Evolutionary conservation across 1,284 basidiomycete genomes (phyloP).

Genomic region (Hemileia vastatrix): DNA sequence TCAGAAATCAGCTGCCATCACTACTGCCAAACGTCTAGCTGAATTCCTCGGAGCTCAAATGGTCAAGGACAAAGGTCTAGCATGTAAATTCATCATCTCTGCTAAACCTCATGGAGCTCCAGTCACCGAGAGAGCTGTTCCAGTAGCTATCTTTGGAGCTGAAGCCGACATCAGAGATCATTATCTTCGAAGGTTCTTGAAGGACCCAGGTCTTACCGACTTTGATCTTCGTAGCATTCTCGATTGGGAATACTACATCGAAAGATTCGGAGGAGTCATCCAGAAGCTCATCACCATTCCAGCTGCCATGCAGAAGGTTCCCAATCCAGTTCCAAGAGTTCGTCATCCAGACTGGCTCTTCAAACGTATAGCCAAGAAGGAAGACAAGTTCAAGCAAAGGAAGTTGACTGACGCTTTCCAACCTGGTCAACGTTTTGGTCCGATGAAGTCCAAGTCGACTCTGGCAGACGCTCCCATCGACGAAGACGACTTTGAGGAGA

Average conservation of each 20-base stretch:
- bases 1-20: constrained; percentile 44
- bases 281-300: constrained; percentile 46
- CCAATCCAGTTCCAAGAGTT: constrained; percentile 41
- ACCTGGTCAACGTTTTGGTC: too few relatives aligned
- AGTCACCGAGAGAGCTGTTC: constrained; percentile 42
- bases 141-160: constrained; percentile 43
- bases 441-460: constrained; percentile 1
- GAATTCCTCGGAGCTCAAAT: constrained; percentile 44
- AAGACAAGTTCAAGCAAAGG: constrained; percentile 41
- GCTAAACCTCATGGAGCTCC: constrained; percentile 43
- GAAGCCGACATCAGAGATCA: constrained; percentile 39
- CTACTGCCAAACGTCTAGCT: constrained; percentile 40
- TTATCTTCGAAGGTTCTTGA: constrained; percentile 40
- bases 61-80: constrained; percentile 43
- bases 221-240: constrained; percentile 41
- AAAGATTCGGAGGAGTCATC: constrained; percentile 43
- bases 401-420: constrained; percentile 40
- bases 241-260: constrained; percentile 45
- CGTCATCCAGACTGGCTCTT: constrained; percentile 43
- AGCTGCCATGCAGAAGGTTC: constrained; percentile 44
- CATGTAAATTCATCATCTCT: constrained; percentile 44
- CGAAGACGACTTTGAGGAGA: background rate
- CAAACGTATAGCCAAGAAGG: constrained; percentile 37
- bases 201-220: constrained; percentile 38
- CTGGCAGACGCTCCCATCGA: background rate